Percentiles rank a stretch among this genome's conserved stretches.
phyloP scores from a whole-genome alignment of 2,329 filamentous ascomycete genomes.

The Botrytis galanthina region DNA sequence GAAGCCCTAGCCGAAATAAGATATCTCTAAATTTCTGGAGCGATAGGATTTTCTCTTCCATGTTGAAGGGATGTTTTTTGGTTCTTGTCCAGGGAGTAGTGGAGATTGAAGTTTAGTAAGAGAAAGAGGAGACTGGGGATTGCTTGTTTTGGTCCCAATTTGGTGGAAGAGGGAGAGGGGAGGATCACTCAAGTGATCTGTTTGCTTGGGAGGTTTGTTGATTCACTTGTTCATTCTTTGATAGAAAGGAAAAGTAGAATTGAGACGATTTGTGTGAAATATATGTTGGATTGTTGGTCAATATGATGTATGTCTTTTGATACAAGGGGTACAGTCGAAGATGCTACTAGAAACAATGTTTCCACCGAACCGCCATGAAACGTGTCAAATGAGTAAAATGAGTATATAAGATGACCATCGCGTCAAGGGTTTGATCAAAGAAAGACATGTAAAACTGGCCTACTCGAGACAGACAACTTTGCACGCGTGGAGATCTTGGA shows the following conservation, averaged over 20 bases:
- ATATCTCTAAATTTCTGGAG: neutral
- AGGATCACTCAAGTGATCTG: neutral
- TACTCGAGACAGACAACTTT: neutral
- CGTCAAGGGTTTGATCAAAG: neutral
- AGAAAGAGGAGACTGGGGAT: neutral
- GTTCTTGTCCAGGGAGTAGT: neutral
- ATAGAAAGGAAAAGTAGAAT: neutral
- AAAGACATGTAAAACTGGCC: neutral
- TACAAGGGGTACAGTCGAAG: neutral
- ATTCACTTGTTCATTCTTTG: neutral
- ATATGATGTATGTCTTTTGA: neutral
- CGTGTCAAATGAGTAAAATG: too few species aligned
- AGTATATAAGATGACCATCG: neutral
- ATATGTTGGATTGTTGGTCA: neutral
- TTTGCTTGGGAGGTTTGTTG: neutral
- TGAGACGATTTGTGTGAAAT: neutral
- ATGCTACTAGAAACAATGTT: neutral
- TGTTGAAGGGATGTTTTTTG: neutral
- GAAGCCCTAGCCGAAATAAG: neutral
- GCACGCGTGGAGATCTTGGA: neutral
- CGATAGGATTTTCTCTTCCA: neutral
- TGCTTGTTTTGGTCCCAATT: neutral
- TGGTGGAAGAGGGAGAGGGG: neutral
- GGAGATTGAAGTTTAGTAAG: neutral
- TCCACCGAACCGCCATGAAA: neutral